Evolutionary conservation across 148 eudicot species (phyloP).

Genomic region (Heliamphora exappendiculata): DNA sequence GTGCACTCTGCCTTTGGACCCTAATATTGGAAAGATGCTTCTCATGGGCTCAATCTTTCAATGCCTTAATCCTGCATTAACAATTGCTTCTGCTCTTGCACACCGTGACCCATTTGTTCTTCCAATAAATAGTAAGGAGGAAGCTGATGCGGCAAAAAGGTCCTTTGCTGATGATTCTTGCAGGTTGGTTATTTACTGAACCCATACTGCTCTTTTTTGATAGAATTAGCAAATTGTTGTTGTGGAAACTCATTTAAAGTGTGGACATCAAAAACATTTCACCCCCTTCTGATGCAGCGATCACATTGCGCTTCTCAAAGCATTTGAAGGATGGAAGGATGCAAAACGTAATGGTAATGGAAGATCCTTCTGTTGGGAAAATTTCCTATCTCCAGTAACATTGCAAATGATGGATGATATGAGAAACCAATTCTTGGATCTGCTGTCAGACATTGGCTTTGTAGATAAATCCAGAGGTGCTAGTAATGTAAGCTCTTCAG

Average conservation of each 20-base stretch:
- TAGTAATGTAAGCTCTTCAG: constrained; percentile 47
- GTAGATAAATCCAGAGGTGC: constrained; percentile 80
- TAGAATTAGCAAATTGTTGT: not conserved
- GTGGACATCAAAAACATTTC: constrained; percentile 4
- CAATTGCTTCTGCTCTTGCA: constrained; percentile 95
- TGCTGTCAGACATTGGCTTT: constrained; percentile 77
- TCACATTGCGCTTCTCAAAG: constrained; percentile 95
- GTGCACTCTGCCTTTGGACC: constrained; percentile 80
- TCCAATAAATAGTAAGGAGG: constrained; percentile 81
- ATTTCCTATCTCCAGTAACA: constrained; percentile 73
- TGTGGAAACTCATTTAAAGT: not conserved
- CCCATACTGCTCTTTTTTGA: not conserved
- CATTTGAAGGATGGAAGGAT: constrained; percentile 93
- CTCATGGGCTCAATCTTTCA: constrained; percentile 94
- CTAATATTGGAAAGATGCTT: constrained; percentile 97
- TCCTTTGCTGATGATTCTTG: constrained; percentile 94
- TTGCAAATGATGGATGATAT: constrained; percentile 94
- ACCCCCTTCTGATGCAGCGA: constrained; percentile 52
- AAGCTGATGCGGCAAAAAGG: constrained; percentile 96
- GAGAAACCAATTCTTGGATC: constrained; percentile 79
- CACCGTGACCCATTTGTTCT: constrained; percentile 91
- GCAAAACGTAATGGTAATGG: constrained; percentile 67
- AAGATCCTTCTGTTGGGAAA: constrained; percentile 79
- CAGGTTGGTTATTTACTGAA: constrained; percentile 40
- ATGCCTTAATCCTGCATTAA: constrained; percentile 81